Evolutionary conservation across 306 rosid genomes (phyloP).

Genomic region (Phaseolus lunatus): DNA sequence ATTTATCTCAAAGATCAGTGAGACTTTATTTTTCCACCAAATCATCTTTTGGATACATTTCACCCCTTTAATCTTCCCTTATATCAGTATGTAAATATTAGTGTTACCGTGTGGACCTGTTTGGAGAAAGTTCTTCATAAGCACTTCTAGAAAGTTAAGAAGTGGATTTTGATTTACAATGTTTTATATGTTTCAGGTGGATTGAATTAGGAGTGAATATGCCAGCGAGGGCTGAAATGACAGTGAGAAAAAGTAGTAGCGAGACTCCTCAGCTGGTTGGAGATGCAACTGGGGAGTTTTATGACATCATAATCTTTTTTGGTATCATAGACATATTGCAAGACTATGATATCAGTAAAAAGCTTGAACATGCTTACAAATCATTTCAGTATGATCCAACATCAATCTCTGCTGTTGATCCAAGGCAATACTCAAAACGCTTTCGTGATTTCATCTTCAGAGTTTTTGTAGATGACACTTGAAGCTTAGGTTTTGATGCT

Average conservation of each 20-base stretch:
- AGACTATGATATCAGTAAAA: conserved; percentile 94
- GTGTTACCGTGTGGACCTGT: too few relatives aligned
- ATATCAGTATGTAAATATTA: too few relatives aligned
- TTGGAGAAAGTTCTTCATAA: too few relatives aligned
- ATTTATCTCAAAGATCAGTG: neutral
- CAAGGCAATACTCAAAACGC: conserved; percentile 88
- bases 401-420: conserved; percentile 95
- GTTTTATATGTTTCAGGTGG: conserved; percentile 56
- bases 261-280: conserved; percentile 84
- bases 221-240: conserved; percentile 86
- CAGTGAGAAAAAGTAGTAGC: conserved; percentile 52
- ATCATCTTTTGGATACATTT: neutral
- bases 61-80: too few relatives aligned
- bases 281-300: conserved; percentile 80
- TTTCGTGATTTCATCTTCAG: conserved; percentile 95
- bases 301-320: conserved; percentile 75
- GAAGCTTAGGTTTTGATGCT: conserved; percentile 51
- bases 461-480: conserved; percentile 86
- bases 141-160: neutral
- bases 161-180: neutral
- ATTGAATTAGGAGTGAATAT: conserved; percentile 76
- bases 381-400: conserved; percentile 87
- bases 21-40: neutral
- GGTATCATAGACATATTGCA: conserved; percentile 96
- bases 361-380: conserved; percentile 97